These are phyloP conservation scores for Lachnellula occidentalis DNA, from an alignment of 2,329 filamentous ascomycete genomes.

Conservation along the genomic window DNA sequence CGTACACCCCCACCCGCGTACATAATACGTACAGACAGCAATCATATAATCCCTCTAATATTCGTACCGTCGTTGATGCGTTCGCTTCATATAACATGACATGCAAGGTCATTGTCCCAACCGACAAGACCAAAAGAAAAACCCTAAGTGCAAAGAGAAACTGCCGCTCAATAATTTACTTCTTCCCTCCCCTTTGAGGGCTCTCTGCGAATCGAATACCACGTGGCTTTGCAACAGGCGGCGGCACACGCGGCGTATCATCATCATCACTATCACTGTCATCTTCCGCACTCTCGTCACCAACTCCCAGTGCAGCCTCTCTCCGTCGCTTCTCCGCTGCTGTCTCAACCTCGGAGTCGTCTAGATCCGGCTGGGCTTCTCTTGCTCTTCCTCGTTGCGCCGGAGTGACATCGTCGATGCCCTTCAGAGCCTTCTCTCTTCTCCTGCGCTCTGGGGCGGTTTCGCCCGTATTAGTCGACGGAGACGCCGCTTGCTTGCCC, in stretches of 20 bases:
- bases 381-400: slow-evolving; percentile 9
- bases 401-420: slow-evolving; percentile 35
- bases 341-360: slow-evolving; percentile 58
- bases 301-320: slow-evolving; percentile 66
- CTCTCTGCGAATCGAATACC: slow-evolving; percentile 32
- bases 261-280: slow-evolving; percentile 28
- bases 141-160: too few relatives aligned
- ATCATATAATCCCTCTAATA: too few relatives aligned
- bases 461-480: slow-evolving; percentile 36
- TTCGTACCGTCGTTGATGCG: too few relatives aligned
- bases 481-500: too few relatives aligned
- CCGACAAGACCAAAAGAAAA: too few relatives aligned
- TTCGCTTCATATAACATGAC: too few relatives aligned
- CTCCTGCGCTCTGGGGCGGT: slow-evolving; percentile 32
- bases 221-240: slow-evolving; percentile 20
- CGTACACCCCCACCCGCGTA: too few relatives aligned
- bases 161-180: too few relatives aligned
- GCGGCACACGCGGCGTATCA: slow-evolving; percentile 28
- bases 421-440: slow-evolving; percentile 48
- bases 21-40: too few relatives aligned
- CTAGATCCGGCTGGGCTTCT: background rate
- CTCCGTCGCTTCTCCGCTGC: slow-evolving; percentile 49
- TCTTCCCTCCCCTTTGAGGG: slow-evolving; percentile 21
- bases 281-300: slow-evolving; percentile 14
- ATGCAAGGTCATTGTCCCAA: too few relatives aligned